Evolutionary conservation across 192 early-diverging fungal species (phyloP), one percentile per base, ranked within the genome.

Genomic region (Backusella sp.): DNA sequence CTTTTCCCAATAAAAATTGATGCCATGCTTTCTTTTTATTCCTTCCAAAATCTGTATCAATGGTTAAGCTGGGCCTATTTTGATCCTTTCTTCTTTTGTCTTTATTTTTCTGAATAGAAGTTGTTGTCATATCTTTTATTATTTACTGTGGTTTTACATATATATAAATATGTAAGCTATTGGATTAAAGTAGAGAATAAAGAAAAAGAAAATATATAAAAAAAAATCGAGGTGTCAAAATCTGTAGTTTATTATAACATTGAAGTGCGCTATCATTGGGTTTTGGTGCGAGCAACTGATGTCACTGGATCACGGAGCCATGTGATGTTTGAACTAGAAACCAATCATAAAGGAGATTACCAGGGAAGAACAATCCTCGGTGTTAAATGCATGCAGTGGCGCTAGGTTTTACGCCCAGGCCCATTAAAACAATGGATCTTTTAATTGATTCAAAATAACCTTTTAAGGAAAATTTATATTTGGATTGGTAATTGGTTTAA

Each of bases 1-100:
- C 53, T 23, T 59, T 59, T 26, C 53, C 53, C 23, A 59, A 9
- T 23, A 59, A 26, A 9, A 26, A 23, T 26, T 59, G 53, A 11
- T 59, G 53, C 67, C 67, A 68, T 68, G n/a, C 9, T n/a, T 68
- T 68, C 67, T 68, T 68, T 68, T 68, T 68, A 21, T 11, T 59
- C 5, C 9, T 9, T 59, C 23, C 53, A 59, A 68, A 68, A 21
- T 37, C 21, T 23, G 67, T 68, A 39, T 68, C 36, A 19, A 68
- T 68, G 1, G 67, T 37, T 68, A 68, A 68, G 14, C 5, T 21
- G 0, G 67, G 67, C 7, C 67, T 17, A 37, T 7, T 37, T n/a
- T 34, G 35, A n/a, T 59, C 36, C 4, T 68, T 68, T 68, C 53
- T 21, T 59, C 8, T 26, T 59, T 7, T 19, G 3, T 59, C 23